phyloP scores from a whole-genome alignment of 176 grass and related monocot genomes.

The Zea mays region Zm-B73-REFERENCE-NAM-5.0 NC_050097.1:186172501-186173000 shows the following conservation, averaged over 20 bases:
- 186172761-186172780: too few relatives aligned
- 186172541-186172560: slow-evolving; percentile 3
- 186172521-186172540: background rate
- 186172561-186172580: slow-evolving; percentile 2
- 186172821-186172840: slow-evolving; percentile 18
- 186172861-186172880: slow-evolving; percentile 7
- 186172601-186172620: background rate
- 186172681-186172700: too few relatives aligned
- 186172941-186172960: slow-evolving; percentile 30
- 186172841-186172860: background rate
- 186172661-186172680: too few relatives aligned
- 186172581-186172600: background rate
- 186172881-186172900: slow-evolving; percentile 15
- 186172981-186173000: slow-evolving; percentile 29
- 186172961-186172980: slow-evolving; percentile 2
- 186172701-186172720: too few relatives aligned
- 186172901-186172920: too few relatives aligned
- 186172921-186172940: background rate
- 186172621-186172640: too few relatives aligned
- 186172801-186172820: background rate
- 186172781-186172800: too few relatives aligned
- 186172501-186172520: too few relatives aligned
- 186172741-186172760: too few relatives aligned
- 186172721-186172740: too few relatives aligned
- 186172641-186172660: too few relatives aligned